Conservation (phyloP, 306 rosid species). For the Casuarina cunninghamiana region DNA sequence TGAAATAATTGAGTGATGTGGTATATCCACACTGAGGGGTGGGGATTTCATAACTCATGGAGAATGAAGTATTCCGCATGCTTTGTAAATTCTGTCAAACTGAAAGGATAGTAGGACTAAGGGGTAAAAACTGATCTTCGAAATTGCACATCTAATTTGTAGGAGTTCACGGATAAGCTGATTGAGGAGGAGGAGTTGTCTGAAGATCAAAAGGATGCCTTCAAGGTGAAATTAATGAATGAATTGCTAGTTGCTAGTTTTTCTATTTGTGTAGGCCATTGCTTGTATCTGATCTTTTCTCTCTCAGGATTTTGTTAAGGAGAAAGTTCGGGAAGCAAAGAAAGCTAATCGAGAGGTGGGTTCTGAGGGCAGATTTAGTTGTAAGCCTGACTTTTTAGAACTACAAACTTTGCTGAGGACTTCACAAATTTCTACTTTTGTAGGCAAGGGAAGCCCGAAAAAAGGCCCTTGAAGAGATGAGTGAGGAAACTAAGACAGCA, state of each 20-base stretch:
- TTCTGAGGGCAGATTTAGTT: constrained; percentile 24
- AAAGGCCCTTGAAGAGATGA: constrained; percentile 76
- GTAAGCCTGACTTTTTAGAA: background rate
- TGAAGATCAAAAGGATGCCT: constrained; percentile 67
- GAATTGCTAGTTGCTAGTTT: constrained; percentile 5
- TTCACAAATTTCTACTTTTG: constrained; percentile 11
- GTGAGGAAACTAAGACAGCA: constrained; percentile 66
- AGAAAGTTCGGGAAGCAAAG: constrained; percentile 78
- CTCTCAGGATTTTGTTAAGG: constrained; percentile 73
- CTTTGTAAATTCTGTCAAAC: constrained; percentile 1
- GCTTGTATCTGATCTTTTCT: background rate
- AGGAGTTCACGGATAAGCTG: constrained; percentile 78
- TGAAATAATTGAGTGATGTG: constrained; percentile 11
- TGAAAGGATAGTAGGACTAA: background rate
- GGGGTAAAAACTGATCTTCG: background rate
- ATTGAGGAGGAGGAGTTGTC: constrained; percentile 66
- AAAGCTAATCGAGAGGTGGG: constrained; percentile 78
- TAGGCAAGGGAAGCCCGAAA: constrained; percentile 84
- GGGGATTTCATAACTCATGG: constrained; percentile 6
- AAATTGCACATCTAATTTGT: constrained; percentile 28
- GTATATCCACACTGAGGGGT: background rate
- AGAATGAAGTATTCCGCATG: constrained; percentile 5
- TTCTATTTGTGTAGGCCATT: background rate
- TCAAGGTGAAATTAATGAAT: constrained; percentile 51
- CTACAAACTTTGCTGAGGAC: constrained; percentile 6